phyloP scores from a whole-genome alignment of 768 basidiomycete species.

The Fistulinella prunicolor region DNA sequence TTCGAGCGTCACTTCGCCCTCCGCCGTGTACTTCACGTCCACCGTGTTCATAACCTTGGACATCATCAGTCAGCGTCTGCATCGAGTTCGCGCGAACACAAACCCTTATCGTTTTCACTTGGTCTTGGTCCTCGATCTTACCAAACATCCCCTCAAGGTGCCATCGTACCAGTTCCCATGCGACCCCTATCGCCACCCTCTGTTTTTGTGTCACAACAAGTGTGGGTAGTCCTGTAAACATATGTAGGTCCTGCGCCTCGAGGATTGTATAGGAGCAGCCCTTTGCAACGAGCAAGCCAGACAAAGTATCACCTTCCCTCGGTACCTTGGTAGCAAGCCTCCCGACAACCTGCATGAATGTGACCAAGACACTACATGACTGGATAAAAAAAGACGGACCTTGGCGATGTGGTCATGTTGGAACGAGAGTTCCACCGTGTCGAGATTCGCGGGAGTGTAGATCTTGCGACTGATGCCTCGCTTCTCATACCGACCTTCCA shows the following conservation, averaged over 20 bases:
- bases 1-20: slow-evolving; percentile 80
- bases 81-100: slow-evolving; percentile 23
- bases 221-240: slow-evolving; percentile 86
- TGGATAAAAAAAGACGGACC: slow-evolving; percentile 40
- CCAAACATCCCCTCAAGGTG: slow-evolving; percentile 96
- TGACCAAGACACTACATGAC: neutral
- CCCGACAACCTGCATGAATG: slow-evolving; percentile 70
- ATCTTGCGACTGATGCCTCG: slow-evolving; percentile 90
- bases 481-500: slow-evolving; percentile 81
- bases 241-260: slow-evolving; percentile 81
- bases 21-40: slow-evolving; percentile 71
- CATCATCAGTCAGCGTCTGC: neutral
- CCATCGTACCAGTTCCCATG: slow-evolving; percentile 93
- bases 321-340: slow-evolving; percentile 75
- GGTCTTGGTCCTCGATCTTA: slow-evolving; percentile 63
- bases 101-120: slow-evolving; percentile 67
- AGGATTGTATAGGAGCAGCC: slow-evolving; percentile 93
- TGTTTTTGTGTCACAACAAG: slow-evolving; percentile 83
- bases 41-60: slow-evolving; percentile 86
- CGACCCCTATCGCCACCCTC: slow-evolving; percentile 72
- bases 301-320: slow-evolving; percentile 64
- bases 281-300: slow-evolving; percentile 85
- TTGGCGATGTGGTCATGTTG: slow-evolving; percentile 87
- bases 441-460: slow-evolving; percentile 88
- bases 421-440: slow-evolving; percentile 82